phyloP scores from a whole-genome alignment of 2,329 filamentous ascomycete species.

The Alternaria triticimaculans region DNA sequence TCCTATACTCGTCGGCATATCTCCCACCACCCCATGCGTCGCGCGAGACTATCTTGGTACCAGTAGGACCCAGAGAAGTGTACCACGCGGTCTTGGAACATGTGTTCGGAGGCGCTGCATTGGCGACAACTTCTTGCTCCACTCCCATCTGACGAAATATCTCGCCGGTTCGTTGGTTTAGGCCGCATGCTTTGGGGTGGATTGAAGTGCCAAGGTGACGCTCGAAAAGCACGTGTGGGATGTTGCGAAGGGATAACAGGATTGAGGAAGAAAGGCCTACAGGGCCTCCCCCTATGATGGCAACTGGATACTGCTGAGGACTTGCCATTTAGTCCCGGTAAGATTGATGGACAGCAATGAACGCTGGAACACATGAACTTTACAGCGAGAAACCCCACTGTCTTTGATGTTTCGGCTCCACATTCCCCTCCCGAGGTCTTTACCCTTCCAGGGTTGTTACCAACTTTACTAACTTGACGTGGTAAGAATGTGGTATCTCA shows the following conservation, averaged over 20 bases:
- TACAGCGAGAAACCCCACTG: neutral
- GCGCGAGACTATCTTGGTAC: neutral
- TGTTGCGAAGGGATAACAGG: neutral
- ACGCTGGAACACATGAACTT: neutral
- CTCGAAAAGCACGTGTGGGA: neutral
- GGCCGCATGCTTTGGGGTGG: neutral
- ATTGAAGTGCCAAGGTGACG: neutral
- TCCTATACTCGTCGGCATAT: neutral
- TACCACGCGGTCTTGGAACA: neutral
- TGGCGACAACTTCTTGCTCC: neutral
- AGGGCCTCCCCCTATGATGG: neutral
- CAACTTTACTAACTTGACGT: neutral
- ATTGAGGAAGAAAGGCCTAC: neutral
- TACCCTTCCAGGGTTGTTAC: neutral
- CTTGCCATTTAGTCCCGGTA: neutral
- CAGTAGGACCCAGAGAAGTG: neutral
- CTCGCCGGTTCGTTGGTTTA: neutral
- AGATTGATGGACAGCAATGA: neutral
- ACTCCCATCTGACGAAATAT: neutral
- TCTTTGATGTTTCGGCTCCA: neutral
- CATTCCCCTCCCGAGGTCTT: neutral
- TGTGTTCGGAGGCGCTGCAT: neutral
- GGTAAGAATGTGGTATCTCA: neutral
- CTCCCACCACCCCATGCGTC: neutral
- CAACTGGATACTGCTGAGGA: neutral